Conservation (phyloP, 2,329 filamentous ascomycete genomes). For the Paecilomyces variotii region DNA sequence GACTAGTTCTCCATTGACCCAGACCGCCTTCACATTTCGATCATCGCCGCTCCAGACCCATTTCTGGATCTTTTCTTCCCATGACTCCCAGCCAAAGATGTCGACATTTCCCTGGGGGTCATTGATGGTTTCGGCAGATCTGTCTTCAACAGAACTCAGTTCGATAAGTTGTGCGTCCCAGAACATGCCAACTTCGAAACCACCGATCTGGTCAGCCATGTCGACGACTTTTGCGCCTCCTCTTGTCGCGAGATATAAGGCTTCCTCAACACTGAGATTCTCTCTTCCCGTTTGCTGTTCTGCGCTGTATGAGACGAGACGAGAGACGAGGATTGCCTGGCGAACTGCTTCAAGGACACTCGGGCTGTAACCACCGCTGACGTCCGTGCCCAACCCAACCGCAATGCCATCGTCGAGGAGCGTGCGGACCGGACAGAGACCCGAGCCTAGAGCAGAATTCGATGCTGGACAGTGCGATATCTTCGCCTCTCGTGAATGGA, state of each 20-base stretch:
- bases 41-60: conserved; percentile 95
- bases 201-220: conserved; percentile 62
- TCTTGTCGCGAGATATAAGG: conserved; percentile 75
- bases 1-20: conserved; percentile 78
- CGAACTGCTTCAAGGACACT: conserved; percentile 76
- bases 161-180: conserved; percentile 84
- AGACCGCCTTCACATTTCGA: conserved; percentile 78
- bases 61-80: conserved; percentile 79
- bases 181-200: conserved; percentile 76
- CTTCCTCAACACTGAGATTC: conserved; percentile 78
- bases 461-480: conserved; percentile 81
- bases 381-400: conserved; percentile 83
- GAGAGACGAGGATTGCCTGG: conserved; percentile 69
- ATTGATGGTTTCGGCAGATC: conserved; percentile 23
- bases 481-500: conserved; percentile 55
- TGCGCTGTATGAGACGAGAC: conserved; percentile 45
- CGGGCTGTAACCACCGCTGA: conserved; percentile 78
- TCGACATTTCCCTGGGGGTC: conserved; percentile 52
- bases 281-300: conserved; percentile 38
- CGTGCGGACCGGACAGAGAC: conserved; percentile 65
- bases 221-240: conserved; percentile 80
- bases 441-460: conserved; percentile 75
- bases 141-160: conserved; percentile 38
- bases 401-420: conserved; percentile 66
- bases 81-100: conserved; percentile 85